A percentile compares a stretch with the other conserved stretches of the same genome.
These are phyloP conservation scores for Capronia americana DNA, from an alignment of 2,329 filamentous ascomycete genomes.

Conservation along the genomic window DNA sequence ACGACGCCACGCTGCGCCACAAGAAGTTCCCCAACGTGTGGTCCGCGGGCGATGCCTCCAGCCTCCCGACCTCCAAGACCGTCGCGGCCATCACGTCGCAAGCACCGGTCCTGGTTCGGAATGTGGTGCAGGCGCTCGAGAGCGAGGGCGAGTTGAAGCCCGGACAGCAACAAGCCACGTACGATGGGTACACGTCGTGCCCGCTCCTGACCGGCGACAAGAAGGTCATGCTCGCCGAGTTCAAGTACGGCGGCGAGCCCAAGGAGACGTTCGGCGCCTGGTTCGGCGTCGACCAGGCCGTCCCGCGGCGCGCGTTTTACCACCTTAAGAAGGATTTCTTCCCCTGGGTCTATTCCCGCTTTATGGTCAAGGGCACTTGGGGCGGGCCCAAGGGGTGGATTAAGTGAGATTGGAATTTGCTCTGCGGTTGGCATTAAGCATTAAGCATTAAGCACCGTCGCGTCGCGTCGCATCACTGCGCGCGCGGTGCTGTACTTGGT, in stretches of 20 bases:
- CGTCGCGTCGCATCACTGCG: no score
- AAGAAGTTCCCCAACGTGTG: constrained; percentile 64
- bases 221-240: constrained; percentile 69
- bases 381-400: constrained; percentile 64
- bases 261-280: constrained; percentile 66
- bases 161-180: constrained; percentile 53
- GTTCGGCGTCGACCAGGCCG: constrained; percentile 64
- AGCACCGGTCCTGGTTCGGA: constrained; percentile 59
- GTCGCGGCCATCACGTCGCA: constrained; percentile 61
- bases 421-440: no score
- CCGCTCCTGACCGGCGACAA: constrained; percentile 63
- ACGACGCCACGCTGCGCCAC: constrained; percentile 60
- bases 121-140: constrained; percentile 55
- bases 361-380: constrained; percentile 68
- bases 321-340: constrained; percentile 72
- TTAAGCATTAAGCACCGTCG: no score
- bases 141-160: no score
- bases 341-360: constrained; percentile 68
- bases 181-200: constrained; percentile 65
- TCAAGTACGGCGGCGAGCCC: constrained; percentile 68
- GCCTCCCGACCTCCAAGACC: constrained; percentile 64
- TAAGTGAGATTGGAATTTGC: not conserved
- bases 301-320: constrained; percentile 64
- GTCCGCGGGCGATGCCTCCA: constrained; percentile 66
- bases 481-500: no score